Evolutionary conservation across 2,329 filamentous ascomycete species (phyloP).

Genomic region (Pestalotiopsis sp.): DNA sequence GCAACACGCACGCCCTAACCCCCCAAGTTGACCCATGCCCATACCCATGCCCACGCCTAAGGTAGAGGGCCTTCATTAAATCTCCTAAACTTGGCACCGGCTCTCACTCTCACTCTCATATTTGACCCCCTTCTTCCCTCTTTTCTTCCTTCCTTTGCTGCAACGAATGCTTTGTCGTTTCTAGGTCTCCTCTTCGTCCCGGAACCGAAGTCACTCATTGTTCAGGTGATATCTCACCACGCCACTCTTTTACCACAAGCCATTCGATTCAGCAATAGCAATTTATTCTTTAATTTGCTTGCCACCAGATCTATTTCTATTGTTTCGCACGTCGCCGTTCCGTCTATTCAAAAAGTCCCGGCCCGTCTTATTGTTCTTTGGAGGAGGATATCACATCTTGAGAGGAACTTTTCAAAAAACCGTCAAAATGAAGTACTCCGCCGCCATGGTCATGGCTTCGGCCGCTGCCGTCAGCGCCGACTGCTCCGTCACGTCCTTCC

Average conservation of each 20-base stretch:
- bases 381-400: background rate
- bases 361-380: background rate
- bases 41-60: background rate
- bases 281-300: slow-evolving; percentile 18
- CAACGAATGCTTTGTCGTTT: slow-evolving; percentile 14
- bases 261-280: slow-evolving; percentile 20
- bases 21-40: background rate
- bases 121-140: slow-evolving; percentile 7
- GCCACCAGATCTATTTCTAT: slow-evolving; percentile 24
- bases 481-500: slow-evolving; percentile 18
- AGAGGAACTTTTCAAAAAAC: background rate
- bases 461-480: slow-evolving; percentile 16
- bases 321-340: slow-evolving; percentile 15
- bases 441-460: slow-evolving; percentile 15
- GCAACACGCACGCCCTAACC: background rate
- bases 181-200: slow-evolving; percentile 22
- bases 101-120: background rate
- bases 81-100: slow-evolving; percentile 3
- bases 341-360: background rate
- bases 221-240: slow-evolving; percentile 31
- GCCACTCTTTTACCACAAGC: slow-evolving; percentile 29
- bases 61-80: slow-evolving; percentile 4
- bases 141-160: background rate
- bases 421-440: slow-evolving; percentile 18
- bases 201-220: slow-evolving; percentile 33